These are phyloP conservation scores for Oldenlandia corymbosa DNA, from an alignment of 257 asterid genomes.

Conservation along the genomic window DNA sequence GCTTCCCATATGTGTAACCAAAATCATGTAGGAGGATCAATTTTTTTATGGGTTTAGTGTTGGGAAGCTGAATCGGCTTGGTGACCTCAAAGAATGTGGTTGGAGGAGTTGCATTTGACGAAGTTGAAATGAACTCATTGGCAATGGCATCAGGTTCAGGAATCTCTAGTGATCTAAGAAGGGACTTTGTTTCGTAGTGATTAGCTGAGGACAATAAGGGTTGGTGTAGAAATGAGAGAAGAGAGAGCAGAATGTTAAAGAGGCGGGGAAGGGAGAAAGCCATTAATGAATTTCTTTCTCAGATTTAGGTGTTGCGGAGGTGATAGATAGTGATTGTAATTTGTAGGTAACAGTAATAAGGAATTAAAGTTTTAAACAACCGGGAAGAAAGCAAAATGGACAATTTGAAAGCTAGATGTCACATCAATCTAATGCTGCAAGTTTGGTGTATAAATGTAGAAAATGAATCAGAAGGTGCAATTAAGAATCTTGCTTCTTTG, in stretches of 20 bases:
- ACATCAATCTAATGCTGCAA: no score
- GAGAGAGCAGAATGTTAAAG: slow-evolving; percentile 21
- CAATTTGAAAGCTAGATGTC: no score
- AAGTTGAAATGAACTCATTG: not conserved
- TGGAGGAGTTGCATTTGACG: slow-evolving; percentile 14
- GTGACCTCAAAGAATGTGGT: slow-evolving; percentile 59
- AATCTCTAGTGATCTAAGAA: slow-evolving; percentile 18
- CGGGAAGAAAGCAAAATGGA: no score
- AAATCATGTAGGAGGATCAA: slow-evolving; percentile 48
- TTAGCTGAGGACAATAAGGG: slow-evolving; percentile 26
- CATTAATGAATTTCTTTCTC: slow-evolving; percentile 16
- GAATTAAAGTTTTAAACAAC: no score
- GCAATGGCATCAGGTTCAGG: slow-evolving; percentile 10
- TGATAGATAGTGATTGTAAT: no score
- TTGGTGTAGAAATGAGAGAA: slow-evolving; percentile 15
- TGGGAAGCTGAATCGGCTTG: slow-evolving; percentile 45
- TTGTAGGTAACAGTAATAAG: no score
- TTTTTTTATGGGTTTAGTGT: slow-evolving; percentile 41
- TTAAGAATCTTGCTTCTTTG: no score
- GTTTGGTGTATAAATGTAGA: no score
- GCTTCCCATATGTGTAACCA: slow-evolving; percentile 43
- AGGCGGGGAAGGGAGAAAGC: slow-evolving; percentile 15
- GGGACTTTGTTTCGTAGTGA: slow-evolving; percentile 22
- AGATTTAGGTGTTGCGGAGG: no score
- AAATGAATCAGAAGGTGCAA: no score